Evolutionary conservation across 495 filamentous ascomycete species (phyloP).

Genomic region (Barbatosphaeria neglecta): DNA sequence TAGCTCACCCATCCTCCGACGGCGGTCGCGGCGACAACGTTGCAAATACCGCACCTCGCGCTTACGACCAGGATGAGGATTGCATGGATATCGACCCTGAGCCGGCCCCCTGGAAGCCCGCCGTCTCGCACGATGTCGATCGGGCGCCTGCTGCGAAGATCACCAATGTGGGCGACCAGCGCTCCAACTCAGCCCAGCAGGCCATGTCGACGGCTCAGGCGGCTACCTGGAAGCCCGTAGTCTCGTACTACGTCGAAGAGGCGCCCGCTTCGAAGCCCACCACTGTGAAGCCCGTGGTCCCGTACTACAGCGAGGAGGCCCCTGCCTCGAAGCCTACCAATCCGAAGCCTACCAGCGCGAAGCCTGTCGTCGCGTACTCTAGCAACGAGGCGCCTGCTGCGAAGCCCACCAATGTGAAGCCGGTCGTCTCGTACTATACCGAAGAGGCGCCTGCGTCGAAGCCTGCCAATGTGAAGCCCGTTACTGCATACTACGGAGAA

Average conservation of each 20-base stretch:
- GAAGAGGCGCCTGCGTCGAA: not conserved
- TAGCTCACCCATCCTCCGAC: too few species aligned
- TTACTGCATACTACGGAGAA: too few species aligned
- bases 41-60: not conserved
- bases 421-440: not conserved
- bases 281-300: not conserved
- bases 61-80: not conserved
- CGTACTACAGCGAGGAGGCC: too few species aligned
- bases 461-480: not conserved
- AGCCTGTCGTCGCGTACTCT: too few species aligned
- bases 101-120: too few species aligned
- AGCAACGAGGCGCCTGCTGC: too few species aligned
- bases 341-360: too few species aligned
- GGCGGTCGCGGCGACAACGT: not conserved
- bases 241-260: not conserved
- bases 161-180: too few species aligned
- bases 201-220: too few species aligned
- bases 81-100: not conserved
- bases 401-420: not conserved
- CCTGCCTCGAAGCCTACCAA: too few species aligned
- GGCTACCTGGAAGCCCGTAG: too few species aligned
- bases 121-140: not conserved
- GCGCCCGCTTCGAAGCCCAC: not conserved
- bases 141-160: not conserved
- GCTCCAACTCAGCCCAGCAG: too few species aligned